A percentile compares a stretch with the other conserved stretches of the same genome.
phyloP scores from a whole-genome alignment of 1,139 yeast genomes.

The Kluyveromyces marxianus region DNA sequence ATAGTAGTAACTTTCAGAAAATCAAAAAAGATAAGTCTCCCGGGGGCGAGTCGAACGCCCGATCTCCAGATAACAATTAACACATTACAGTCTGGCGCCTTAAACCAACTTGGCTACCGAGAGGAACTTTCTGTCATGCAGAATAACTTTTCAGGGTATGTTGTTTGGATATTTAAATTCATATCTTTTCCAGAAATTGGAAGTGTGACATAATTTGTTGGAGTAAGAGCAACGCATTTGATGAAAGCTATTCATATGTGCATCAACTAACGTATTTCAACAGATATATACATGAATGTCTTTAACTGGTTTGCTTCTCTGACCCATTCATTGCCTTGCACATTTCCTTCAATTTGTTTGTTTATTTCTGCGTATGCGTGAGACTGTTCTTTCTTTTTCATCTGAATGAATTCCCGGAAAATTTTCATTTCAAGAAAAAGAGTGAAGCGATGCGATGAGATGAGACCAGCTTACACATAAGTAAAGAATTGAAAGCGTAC shows the following conservation, averaged over 20 bases:
- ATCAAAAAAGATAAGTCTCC: conserved; percentile 15
- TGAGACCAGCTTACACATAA: background rate
- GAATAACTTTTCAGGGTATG: background rate
- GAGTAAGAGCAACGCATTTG: too few species aligned
- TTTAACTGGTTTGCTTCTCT: too few species aligned
- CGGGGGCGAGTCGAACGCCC: conserved; percentile 28
- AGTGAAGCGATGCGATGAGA: conserved; percentile 7
- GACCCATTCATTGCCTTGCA: too few species aligned
- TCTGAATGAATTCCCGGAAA: background rate
- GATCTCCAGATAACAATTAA: conserved; percentile 20
- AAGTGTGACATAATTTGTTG: too few species aligned
- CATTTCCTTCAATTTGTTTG: too few species aligned
- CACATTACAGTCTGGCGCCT: conserved; percentile 21
- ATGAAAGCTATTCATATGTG: too few species aligned
- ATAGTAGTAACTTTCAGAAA: background rate
- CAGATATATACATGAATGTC: too few species aligned
- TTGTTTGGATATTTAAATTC: background rate
- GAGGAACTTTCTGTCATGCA: conserved; percentile 7
- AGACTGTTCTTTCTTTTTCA: conserved; percentile 2
- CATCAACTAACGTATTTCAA: too few species aligned
- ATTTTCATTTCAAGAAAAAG: conserved; percentile 4
- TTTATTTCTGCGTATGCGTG: too few species aligned
- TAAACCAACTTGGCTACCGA: conserved; percentile 22
- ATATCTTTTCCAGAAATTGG: too few species aligned
- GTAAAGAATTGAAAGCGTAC: background rate